Evolutionary conservation across 1,139 yeast genomes (phyloP), one percentile per base, ranked within the genome.

Genomic region (Yamadazyma kanchanaburiensis): DNA sequence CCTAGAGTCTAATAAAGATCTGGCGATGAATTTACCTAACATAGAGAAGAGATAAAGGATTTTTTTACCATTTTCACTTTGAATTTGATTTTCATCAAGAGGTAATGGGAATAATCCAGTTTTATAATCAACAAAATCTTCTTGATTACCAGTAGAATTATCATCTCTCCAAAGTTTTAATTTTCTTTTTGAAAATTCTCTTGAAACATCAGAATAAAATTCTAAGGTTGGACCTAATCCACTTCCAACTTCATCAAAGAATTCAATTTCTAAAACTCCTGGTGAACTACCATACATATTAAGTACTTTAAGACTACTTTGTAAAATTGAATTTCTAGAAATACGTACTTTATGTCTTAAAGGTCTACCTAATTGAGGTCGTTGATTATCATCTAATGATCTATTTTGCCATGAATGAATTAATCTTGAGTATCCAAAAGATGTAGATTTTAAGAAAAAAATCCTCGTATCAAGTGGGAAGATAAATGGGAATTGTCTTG

Each of bases 211-310:
- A 0, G 96, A 78, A 51, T 87, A 91, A 49, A 91, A 91, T 54
- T 91, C 98, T 39, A 89, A 65, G 0, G 98, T 91, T 2, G 98
- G 98, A 0, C 98, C 98, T 30, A 88, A 60, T 0, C 98, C 98
- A 1, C 96, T 82, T 9, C 98, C 98, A n/a, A 74, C 96, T 52
- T 91, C 98, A 45, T 83, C 89, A 43, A 74, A 80, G 48, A 84
- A 91, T 51, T 89, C 96, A 36, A 91, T 80, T 46, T 91, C 97
- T 26, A 91, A 61, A 6, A 86, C 68, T 22, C 88, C 84, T 0
- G 96, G 91, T 12, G 82, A 74, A 0, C 87, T 61, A 0, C 95
- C 95, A 53, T 87, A 83, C 33, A 77, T 63, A 24, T 77, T 81
- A 58, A 91, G 65, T 1, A 89, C 84, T 48, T 86, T 86, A 27